Base-by-base conservation (phyloP, 2,329 filamentous ascomycete genomes). In the Neospermospora avenae region DNA sequence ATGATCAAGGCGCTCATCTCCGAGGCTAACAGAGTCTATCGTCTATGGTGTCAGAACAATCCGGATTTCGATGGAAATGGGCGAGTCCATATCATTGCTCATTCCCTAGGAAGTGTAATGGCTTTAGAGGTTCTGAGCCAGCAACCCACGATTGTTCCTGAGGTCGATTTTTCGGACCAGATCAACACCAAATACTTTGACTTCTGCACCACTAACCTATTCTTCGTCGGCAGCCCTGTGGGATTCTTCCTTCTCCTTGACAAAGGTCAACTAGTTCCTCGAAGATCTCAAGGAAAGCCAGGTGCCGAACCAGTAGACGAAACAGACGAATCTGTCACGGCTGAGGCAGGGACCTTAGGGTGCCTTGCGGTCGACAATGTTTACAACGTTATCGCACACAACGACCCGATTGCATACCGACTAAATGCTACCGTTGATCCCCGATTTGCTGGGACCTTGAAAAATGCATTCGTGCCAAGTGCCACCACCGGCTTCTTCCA, bases 21-120 rank as follows among this genome's bases (percentile, higher is more conserved):
- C 60, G 95, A 99, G 76, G 93, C 95, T 7, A 99, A 99, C 70
- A 85, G 93, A 4, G 90, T 99, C n/a, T 98, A 96, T 72, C 85
- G 90, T 18, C 81, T 98, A 1, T 99, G 95, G 95, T 97, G 93
- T 71, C 82, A 83, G 49, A 97, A 98, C 72, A 98, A 99, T 64
- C 89, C 91, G 0, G 90, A 87, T 0, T 99, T 99, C 70, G 79
- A 87, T 10, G 80, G 90, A 20, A 81, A 84, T 61, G 95, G 95
- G 6, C 87, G 91, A 8, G 92, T 98, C 0, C 95, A 99, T 74
- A 77, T 99, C 4, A 89, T 99, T 62, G 95, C 90, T 0, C 95
- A 99, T 73, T 97, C 93, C 0, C 82, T 99, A 0, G 95, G 95
- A 11, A 96, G 91, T 67, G 92, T 92, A 41, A 98, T 99, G 91